Conservation (phyloP, 2,329 filamentous ascomycete genomes). For the Curvularia eragrostidis region DNA sequence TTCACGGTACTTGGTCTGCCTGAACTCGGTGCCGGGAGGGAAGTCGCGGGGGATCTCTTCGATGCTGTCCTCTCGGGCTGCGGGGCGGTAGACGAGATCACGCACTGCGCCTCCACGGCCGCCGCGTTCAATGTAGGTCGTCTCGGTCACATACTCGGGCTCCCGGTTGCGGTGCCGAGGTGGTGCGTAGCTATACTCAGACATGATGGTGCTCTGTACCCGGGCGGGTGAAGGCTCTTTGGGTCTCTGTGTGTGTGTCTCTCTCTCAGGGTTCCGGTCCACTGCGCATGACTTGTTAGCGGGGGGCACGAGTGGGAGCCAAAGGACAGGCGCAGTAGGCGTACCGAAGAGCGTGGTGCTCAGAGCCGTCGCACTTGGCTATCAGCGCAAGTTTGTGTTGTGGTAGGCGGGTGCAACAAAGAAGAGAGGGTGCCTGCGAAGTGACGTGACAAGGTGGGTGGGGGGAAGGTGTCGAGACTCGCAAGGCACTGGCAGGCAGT, state of each 20-base stretch:
- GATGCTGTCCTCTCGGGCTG: conserved; percentile 74
- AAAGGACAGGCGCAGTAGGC: conserved; percentile 9
- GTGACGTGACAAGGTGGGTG: conserved; percentile 31
- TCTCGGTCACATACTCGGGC: conserved; percentile 59
- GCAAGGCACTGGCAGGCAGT: conserved; percentile 26
- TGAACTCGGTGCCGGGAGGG: conserved; percentile 66
- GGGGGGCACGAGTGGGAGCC: conserved; percentile 13
- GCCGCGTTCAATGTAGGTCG: conserved; percentile 60
- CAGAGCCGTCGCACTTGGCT: conserved; percentile 22
- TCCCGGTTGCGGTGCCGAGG: conserved; percentile 58
- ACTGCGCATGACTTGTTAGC: conserved; percentile 30
- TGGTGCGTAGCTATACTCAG: conserved; percentile 58
- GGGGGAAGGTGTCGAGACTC: conserved; percentile 17
- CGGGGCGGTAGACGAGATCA: conserved; percentile 59
- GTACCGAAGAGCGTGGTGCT: conserved; percentile 29
- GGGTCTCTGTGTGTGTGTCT: conserved; percentile 1
- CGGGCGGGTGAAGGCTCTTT: conserved; percentile 14
- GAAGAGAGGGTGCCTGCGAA: conserved; percentile 34
- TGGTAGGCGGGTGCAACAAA: conserved; percentile 32
- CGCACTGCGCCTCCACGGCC: conserved; percentile 52
- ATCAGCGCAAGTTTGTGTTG: conserved; percentile 20
- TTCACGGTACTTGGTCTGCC: conserved; percentile 57
- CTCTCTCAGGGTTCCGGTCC: conserved; percentile 16
- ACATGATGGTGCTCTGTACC: conserved; percentile 50
- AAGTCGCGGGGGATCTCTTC: conserved; percentile 88